Conservation (phyloP, 169 alveolate genomes). For the Plasmodium relictum region DNA sequence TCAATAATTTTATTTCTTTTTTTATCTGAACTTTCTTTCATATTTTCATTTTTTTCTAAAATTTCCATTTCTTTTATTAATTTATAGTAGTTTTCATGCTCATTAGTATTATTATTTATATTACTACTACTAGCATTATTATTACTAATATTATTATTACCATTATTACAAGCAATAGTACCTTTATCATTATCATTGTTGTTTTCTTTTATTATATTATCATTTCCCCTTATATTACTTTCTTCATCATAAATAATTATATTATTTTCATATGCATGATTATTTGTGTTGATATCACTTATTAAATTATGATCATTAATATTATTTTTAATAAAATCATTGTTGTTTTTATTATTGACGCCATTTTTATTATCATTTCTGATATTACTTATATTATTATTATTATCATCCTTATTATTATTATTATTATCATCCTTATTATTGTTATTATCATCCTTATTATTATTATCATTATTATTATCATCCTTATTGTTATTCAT, state of each 20-base stretch:
- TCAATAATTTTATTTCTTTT: constrained; percentile 8
- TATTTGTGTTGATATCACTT: neutral
- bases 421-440: neutral
- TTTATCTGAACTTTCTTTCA: neutral
- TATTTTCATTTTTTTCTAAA: constrained; percentile 59
- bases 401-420: neutral
- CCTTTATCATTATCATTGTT: neutral
- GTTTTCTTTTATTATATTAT: constrained; percentile 8
- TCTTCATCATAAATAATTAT: no score
- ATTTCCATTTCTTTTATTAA: constrained; percentile 66
- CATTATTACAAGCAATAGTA: neutral
- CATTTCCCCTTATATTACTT: neutral
- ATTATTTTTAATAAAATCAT: neutral
- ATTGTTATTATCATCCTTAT: neutral
- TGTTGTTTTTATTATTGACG: neutral
- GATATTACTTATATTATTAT: neutral
- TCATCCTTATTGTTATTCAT: neutral
- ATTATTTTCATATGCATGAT: no score
- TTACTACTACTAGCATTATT: neutral
- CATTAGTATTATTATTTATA: constrained; percentile 11
- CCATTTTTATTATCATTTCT: neutral
- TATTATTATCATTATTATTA: neutral
- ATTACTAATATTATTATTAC: neutral
- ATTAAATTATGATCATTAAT: neutral
- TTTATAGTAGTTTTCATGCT: constrained; percentile 61